A percentile compares a stretch with the other conserved stretches of the same genome.
Evolutionary conservation across 805 yeast species (phyloP).

Genomic region (Sugiyamaella americana): DNA sequence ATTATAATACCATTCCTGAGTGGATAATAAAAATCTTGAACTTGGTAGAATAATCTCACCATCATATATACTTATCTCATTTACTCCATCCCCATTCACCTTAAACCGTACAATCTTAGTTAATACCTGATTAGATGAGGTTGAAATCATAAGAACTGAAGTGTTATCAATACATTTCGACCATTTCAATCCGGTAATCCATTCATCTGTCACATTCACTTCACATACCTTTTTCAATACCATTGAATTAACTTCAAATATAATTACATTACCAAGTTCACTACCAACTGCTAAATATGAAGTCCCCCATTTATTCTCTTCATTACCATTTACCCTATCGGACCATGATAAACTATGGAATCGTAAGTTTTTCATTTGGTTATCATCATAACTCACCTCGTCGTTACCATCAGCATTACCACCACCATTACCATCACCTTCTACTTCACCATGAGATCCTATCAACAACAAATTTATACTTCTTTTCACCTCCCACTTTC

Average conservation of each 20-base stretch:
- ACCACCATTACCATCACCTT: no score
- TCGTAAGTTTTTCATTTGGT: conserved; percentile 6
- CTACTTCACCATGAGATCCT: background rate
- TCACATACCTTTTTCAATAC: conserved; percentile 4
- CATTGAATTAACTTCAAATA: conserved; percentile 8
- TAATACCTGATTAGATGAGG: background rate
- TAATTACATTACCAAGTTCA: conserved; percentile 16
- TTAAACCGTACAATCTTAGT: no score
- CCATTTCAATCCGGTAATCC: conserved; percentile 15
- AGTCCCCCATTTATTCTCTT: conserved; percentile 19
- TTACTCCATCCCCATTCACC: background rate
- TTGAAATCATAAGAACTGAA: background rate
- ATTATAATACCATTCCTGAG: conserved; percentile 5
- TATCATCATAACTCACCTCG: conserved; percentile 2
- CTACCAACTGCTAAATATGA: conserved; percentile 19
- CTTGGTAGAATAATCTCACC: background rate
- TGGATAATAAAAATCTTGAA: conserved; percentile 11
- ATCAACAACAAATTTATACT: no score
- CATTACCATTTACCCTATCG: background rate
- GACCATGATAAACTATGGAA: conserved; percentile 20
- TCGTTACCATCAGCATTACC: background rate
- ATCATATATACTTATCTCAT: background rate
- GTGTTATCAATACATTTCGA: conserved; percentile 3
- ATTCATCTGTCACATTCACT: conserved; percentile 5
- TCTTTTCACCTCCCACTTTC: conserved; percentile 11